phyloP scores from a whole-genome alignment of 768 basidiomycete genomes.

The Cystobasidium ongulense region DNA sequence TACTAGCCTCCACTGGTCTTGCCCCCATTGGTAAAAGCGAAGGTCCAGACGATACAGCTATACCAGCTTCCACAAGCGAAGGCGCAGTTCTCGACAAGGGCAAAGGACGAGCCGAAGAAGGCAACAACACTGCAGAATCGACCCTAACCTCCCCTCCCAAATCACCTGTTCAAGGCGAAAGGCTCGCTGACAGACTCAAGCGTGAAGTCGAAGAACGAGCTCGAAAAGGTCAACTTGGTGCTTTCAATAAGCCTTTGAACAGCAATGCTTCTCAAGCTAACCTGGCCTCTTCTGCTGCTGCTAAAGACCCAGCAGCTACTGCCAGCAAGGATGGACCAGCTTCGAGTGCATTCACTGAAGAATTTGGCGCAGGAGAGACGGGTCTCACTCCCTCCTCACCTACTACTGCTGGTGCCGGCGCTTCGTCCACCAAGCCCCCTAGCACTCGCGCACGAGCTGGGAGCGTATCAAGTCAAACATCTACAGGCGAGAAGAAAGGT shows the following conservation, averaged over 20 bases:
- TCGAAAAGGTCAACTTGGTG: background rate
- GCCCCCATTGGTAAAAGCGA: background rate
- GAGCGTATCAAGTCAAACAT: background rate
- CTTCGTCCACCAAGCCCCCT: background rate
- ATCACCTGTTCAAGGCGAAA: slow-evolving; percentile 2
- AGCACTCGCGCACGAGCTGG: background rate
- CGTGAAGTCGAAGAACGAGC: background rate
- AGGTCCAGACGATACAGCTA: background rate
- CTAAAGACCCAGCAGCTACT: background rate
- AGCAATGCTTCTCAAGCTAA: background rate
- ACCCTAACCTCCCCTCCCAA: background rate
- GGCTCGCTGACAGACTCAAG: background rate
- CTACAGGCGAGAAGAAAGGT: slow-evolving; percentile 2
- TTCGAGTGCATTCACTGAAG: slow-evolving; percentile 2
- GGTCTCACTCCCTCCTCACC: background rate
- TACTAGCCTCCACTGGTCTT: background rate
- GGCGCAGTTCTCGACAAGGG: background rate
- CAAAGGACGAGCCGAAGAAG: background rate
- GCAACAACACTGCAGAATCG: background rate
- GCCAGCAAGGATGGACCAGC: background rate
- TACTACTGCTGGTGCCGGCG: background rate
- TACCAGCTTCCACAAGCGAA: background rate
- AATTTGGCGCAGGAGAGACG: background rate
- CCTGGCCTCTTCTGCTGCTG: background rate
- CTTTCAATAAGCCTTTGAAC: background rate